These are phyloP conservation scores for Syncephalastrum racemosum DNA, from an alignment of 371 early-diverging fungal genomes.

Conservation along the genomic window DNA sequence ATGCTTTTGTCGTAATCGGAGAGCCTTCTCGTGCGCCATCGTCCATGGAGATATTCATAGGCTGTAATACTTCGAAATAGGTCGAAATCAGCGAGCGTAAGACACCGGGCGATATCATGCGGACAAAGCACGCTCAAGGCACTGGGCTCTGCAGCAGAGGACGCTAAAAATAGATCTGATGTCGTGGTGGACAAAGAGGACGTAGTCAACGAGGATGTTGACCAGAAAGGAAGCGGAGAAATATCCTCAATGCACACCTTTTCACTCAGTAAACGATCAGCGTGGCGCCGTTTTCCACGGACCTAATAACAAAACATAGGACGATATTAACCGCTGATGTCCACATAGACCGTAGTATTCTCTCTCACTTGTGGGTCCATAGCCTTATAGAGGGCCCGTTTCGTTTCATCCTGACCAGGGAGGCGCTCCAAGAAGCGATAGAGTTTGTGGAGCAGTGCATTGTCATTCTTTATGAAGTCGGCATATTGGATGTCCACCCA, in stretches of 20 bases:
- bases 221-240: conserved; percentile 5
- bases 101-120: conserved; percentile 39
- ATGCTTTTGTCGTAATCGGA: neutral
- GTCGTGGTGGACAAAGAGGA: conserved; percentile 1
- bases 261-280: too few relatives aligned
- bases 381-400: conserved; percentile 23
- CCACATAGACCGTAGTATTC: neutral
- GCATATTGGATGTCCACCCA: conserved; percentile 64
- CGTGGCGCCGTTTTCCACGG: conserved; percentile 1
- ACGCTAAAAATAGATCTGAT: neutral
- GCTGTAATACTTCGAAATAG: conserved; percentile 32
- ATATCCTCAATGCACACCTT: neutral
- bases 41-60: conserved; percentile 24
- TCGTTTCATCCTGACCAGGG: conserved; percentile 18
- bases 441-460: conserved; percentile 26
- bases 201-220: neutral
- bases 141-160: conserved; percentile 1
- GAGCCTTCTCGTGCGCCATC: conserved; percentile 4
- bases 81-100: conserved; percentile 44
- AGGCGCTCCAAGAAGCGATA: conserved; percentile 19
- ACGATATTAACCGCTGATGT: too few relatives aligned
- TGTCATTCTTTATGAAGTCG: conserved; percentile 50
- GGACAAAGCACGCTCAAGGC: conserved; percentile 21
- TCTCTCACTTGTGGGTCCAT: conserved; percentile 23
- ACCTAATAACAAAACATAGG: neutral